Conservation (phyloP, 2,329 filamentous ascomycete species). For the Hirsutella minnesotensis region DNA sequence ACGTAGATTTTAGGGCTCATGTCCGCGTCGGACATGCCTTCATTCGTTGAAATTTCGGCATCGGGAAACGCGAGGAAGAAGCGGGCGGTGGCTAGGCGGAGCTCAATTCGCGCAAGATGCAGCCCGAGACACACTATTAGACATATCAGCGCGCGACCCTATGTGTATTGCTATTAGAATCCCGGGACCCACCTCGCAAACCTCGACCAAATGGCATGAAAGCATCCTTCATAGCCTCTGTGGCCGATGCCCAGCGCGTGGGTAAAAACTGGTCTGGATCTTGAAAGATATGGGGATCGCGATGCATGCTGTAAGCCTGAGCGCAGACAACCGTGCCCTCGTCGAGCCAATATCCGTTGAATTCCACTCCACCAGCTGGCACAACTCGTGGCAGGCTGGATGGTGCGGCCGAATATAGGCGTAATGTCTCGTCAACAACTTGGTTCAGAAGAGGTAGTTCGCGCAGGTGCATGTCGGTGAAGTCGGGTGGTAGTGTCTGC, state of each 20-base stretch:
- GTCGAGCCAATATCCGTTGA: conserved; percentile 27
- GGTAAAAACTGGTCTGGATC: conserved; percentile 19
- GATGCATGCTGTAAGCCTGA: conserved; percentile 35
- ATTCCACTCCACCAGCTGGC: conserved; percentile 22
- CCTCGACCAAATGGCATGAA: conserved; percentile 43
- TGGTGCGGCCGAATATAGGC: conserved; percentile 28
- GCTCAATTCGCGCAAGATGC: conserved; percentile 44
- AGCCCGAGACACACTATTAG: conserved; percentile 38
- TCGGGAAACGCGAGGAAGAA: conserved; percentile 38
- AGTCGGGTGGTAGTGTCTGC: conserved; percentile 16
- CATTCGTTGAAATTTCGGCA: conserved; percentile 15
- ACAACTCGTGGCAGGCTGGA: conserved; percentile 26
- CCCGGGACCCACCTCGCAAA: conserved; percentile 22
- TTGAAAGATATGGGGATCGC: conserved; percentile 25
- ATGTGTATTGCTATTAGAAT: not conserved
- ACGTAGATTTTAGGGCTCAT: conserved; percentile 23
- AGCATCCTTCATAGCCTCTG: conserved; percentile 29
- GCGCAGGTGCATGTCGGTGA: conserved; percentile 8
- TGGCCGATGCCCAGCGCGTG: conserved; percentile 10
- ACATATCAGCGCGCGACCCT: not conserved
- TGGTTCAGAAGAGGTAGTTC: conserved; percentile 26
- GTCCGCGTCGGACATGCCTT: conserved; percentile 23
- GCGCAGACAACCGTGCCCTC: conserved; percentile 25
- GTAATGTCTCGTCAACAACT: conserved; percentile 32
- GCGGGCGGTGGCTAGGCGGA: conserved; percentile 35